Conservation (phyloP, 192 early-diverging fungal species). For the Chytriomyces hyalinus region DNA sequence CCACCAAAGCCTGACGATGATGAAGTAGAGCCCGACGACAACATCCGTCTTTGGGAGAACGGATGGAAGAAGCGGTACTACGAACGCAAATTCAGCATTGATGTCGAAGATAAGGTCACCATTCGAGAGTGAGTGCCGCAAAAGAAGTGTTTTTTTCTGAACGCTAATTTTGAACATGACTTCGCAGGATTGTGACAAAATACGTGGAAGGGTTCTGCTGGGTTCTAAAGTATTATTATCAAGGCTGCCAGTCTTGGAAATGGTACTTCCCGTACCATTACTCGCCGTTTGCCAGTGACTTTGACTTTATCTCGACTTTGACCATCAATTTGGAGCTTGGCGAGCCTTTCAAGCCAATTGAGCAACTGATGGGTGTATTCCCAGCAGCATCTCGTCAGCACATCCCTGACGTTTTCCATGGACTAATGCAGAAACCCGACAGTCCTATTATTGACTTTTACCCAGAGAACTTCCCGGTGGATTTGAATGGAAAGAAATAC, state of each 20-base stretch:
- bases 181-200: slow-evolving; percentile 57
- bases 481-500: slow-evolving; percentile 98
- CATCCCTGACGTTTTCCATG: slow-evolving; percentile 80
- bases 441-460: slow-evolving; percentile 97
- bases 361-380: slow-evolving; percentile 99
- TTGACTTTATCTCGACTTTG: slow-evolving; percentile 55
- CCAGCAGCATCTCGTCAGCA: slow-evolving; percentile 84
- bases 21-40: slow-evolving; percentile 59
- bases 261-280: slow-evolving; percentile 99
- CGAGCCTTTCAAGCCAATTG: slow-evolving; percentile 90
- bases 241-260: slow-evolving; percentile 94
- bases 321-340: slow-evolving; percentile 80
- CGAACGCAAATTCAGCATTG: slow-evolving; percentile 70
- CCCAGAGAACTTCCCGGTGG: slow-evolving; percentile 86
- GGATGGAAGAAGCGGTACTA: slow-evolving; percentile 85
- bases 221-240: slow-evolving; percentile 97
- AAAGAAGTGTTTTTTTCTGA: slow-evolving; percentile 9
- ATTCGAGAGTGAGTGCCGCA: slow-evolving; percentile 47
- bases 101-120: slow-evolving; percentile 60
- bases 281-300: slow-evolving; percentile 90
- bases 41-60: slow-evolving; percentile 74
- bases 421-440: slow-evolving; percentile 79
- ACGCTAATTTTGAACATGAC: slow-evolving; percentile 26
- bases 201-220: slow-evolving; percentile 97
- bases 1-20: slow-evolving; percentile 36